These are phyloP conservation scores for Colletotrichum sp. DNA, from an alignment of 2,329 filamentous ascomycete species.

Conservation along the genomic window DNA sequence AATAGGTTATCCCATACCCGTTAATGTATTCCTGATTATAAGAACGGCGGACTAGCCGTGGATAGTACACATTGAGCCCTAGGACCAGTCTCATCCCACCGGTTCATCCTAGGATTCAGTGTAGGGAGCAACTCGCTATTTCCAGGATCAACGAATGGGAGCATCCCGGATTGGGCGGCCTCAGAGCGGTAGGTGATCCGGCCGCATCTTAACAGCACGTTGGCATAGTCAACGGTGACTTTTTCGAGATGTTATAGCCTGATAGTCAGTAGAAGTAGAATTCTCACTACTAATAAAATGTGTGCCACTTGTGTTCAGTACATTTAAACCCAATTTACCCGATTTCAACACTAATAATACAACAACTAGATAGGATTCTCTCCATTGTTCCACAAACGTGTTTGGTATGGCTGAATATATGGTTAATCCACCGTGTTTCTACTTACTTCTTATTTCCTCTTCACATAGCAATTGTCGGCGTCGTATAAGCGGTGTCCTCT, in stretches of 20 bases:
- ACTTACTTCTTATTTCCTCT: background rate
- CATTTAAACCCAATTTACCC: background rate
- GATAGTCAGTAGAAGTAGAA: background rate
- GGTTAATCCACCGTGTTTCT: background rate
- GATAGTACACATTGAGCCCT: background rate
- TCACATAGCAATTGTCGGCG: background rate
- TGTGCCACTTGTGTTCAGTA: background rate
- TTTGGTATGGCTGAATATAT: background rate
- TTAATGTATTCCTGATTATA: fast-evolving
- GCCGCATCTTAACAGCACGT: background rate
- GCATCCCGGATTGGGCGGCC: background rate
- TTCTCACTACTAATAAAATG: background rate
- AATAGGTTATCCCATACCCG: background rate
- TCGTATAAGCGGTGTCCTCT: no score
- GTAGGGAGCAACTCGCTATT: background rate
- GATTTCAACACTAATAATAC: background rate
- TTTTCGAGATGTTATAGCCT: background rate
- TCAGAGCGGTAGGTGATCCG: background rate
- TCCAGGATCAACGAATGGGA: background rate
- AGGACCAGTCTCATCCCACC: background rate
- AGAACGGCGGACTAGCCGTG: fast-evolving
- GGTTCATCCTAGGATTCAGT: background rate
- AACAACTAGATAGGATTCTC: fast-evolving
- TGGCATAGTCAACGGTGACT: background rate
- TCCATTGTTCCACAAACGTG: background rate